These are phyloP conservation scores for Sordariomycetes sp. DNA, from an alignment of 2,329 filamentous ascomycete species.

Conservation along the genomic window DNA sequence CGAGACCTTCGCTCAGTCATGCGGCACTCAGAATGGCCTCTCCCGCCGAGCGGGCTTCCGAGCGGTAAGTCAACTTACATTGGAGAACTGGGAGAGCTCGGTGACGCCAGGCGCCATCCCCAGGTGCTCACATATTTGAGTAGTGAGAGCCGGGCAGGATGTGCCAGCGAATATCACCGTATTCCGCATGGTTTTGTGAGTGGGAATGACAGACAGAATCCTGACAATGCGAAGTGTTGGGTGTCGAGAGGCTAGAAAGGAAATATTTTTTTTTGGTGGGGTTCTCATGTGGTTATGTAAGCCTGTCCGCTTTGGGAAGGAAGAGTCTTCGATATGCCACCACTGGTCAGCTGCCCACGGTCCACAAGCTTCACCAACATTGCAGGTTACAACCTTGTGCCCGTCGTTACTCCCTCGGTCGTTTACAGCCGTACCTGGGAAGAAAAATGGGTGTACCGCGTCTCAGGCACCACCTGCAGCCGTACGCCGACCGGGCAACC, in stretches of 20 bases:
- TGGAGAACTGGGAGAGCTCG: slow-evolving; percentile 60
- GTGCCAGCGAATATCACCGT: slow-evolving; percentile 59
- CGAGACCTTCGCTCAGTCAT: background rate
- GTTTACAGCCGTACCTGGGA: background rate
- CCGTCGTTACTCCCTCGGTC: too few relatives aligned
- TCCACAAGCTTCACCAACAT: too few relatives aligned
- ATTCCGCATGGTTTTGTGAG: slow-evolving; percentile 42
- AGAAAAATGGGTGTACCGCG: slow-evolving; percentile 47
- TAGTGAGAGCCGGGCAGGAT: slow-evolving; percentile 53
- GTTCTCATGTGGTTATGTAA: background rate
- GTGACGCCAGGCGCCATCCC: slow-evolving; percentile 54
- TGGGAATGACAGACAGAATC: slow-evolving; percentile 11
- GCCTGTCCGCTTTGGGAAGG: background rate
- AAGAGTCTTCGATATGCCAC: background rate
- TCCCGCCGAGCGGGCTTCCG: background rate
- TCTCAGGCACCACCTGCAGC: slow-evolving; percentile 40
- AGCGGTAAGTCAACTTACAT: slow-evolving; percentile 32
- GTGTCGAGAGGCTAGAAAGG: slow-evolving; percentile 11
- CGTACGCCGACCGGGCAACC: slow-evolving; percentile 31
- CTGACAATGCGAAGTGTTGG: slow-evolving; percentile 8
- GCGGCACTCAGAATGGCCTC: background rate
- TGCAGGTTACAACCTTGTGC: too few relatives aligned
- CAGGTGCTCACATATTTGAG: slow-evolving; percentile 57
- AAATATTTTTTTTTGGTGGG: background rate
- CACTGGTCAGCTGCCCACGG: background rate